Base-by-base conservation (phyloP, 495 filamentous ascomycete genomes). In the Penicillium ochrochloron region DNA sequence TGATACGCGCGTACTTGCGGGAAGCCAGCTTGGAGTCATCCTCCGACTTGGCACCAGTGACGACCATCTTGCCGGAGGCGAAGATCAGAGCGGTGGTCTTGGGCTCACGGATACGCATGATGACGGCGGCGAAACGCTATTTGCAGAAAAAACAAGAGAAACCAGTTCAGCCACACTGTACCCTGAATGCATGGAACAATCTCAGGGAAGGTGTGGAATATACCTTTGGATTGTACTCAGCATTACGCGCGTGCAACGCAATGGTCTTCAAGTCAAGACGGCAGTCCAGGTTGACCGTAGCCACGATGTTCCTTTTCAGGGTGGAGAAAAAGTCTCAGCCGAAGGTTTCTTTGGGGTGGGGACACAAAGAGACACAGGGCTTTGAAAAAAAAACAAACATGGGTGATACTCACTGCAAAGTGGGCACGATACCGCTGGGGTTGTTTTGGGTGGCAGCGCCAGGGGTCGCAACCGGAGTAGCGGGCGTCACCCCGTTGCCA, bases 71-170 rank as follows among this genome's bases (percentile, higher is more conserved):
- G 80, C 95, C 95, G 0, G 91, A 94, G 19, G 95, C 95, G 74
- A 99, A 99, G 84, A 99, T 97, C 44, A 99, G 81, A 1, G 95
- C 95, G 11, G 95, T 99, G 2, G 95, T 99, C 84, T 99, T 99
- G 27, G 95, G 95, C 68, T 99, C 95, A 70, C 95, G 96, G 73
- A 99, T 99, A 80, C 95, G 92, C 96, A 99, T 99, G 82, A 99
- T 98, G 61, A 99, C 95, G 75, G 95, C 95, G 59, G 95, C 95
- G 75, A 99, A 99, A 91, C 95, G 95, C 95, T 98, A 88, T 42
- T 41, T 83, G 79, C 72, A 73, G n/a, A 70, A 58, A 64, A 60
- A 61, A 65, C 53, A 66, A 69, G 64, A 73, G 70, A 69, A 69
- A 75, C 60, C 71, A 80, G 75, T 79, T 79, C 75, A 80, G 79